Percentiles rank a stretch among this genome's conserved stretches.
Conservation (phyloP, 2,329 filamentous ascomycete genomes). For the Chaetomiaceae sp. region DNA sequence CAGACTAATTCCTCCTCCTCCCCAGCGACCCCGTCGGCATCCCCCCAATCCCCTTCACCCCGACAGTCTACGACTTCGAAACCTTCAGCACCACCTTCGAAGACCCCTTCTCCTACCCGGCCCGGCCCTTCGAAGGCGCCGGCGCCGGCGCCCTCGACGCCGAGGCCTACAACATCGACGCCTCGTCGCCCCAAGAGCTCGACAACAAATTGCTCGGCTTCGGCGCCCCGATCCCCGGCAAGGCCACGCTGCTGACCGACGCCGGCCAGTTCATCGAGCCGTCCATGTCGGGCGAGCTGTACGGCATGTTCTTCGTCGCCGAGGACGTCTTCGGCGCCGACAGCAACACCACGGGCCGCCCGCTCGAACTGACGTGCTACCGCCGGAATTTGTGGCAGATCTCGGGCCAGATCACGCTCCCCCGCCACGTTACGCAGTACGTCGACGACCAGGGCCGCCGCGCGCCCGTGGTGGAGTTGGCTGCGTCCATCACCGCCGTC, state of each 20-base stretch:
- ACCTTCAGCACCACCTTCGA: slow-evolving; percentile 59
- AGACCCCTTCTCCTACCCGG: slow-evolving; percentile 59
- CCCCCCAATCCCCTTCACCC: slow-evolving; percentile 49
- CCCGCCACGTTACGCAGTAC: slow-evolving; percentile 66
- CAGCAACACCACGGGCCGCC: slow-evolving; percentile 44
- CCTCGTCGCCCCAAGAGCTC: slow-evolving; percentile 47
- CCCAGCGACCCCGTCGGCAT: slow-evolving; percentile 42
- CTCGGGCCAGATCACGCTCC: slow-evolving; percentile 77
- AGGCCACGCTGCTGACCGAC: slow-evolving; percentile 61
- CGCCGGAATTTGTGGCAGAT: slow-evolving; percentile 93
- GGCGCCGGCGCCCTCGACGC: slow-evolving; percentile 22
- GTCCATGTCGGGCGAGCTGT: slow-evolving; percentile 68
- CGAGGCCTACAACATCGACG: slow-evolving; percentile 35
- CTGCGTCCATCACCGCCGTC: slow-evolving; percentile 76
- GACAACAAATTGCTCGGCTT: slow-evolving; percentile 74
- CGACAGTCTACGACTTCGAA: slow-evolving; percentile 55
- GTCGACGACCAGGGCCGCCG: slow-evolving; percentile 71
- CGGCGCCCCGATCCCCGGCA: slow-evolving; percentile 54
- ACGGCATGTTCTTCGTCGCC: slow-evolving; percentile 85
- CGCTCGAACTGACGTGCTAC: slow-evolving; percentile 88
- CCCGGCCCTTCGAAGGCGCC: slow-evolving; percentile 42
- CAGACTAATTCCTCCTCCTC: not conserved
- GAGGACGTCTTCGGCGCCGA: slow-evolving; percentile 71
- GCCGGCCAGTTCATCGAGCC: slow-evolving; percentile 59
- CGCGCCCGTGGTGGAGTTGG: slow-evolving; percentile 70